Evolutionary conservation across 2,329 filamentous ascomycete genomes (phyloP).

Genomic region (Aspergillus sp.): DNA sequence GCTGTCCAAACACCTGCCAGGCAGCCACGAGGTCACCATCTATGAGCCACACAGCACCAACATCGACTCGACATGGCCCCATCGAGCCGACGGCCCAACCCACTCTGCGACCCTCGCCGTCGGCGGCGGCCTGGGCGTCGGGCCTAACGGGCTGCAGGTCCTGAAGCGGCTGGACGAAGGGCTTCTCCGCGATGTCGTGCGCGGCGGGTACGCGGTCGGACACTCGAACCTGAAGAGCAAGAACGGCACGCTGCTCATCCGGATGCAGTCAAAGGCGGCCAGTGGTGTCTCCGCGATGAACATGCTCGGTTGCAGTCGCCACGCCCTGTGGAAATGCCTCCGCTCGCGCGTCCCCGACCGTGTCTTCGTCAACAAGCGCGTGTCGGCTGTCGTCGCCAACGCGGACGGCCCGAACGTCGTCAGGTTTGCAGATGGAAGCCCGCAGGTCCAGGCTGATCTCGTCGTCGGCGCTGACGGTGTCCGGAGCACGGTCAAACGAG

Average conservation of each 20-base stretch:
- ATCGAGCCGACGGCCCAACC: constrained; percentile 10
- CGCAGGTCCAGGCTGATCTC: constrained; percentile 29
- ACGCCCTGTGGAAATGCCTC: constrained; percentile 31
- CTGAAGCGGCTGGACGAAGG: constrained; percentile 28
- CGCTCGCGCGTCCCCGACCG: constrained; percentile 25
- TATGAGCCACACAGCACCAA: constrained; percentile 34
- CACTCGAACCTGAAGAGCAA: constrained; percentile 26
- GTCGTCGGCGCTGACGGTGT: constrained; percentile 37
- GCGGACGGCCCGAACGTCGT: constrained; percentile 18
- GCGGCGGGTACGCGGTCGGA: constrained; percentile 24
- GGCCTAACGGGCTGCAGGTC: constrained; percentile 32
- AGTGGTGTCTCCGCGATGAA: constrained; percentile 13
- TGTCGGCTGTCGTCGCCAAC: constrained; percentile 19
- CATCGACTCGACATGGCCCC: constrained; percentile 12
- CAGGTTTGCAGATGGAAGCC: constrained; percentile 26
- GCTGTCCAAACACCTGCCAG: constrained; percentile 31
- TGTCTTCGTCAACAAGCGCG: constrained; percentile 24
- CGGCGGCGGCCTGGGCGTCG: constrained; percentile 31
- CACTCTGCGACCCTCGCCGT: constrained; percentile 28
- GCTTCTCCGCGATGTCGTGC: constrained; percentile 24
- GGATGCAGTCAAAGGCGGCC: constrained; percentile 10
- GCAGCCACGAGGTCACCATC: constrained; percentile 26
- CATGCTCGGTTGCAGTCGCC: constrained; percentile 28
- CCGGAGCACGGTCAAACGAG: constrained; percentile 25
- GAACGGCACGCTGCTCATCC: constrained; percentile 24